Base-by-base conservation (phyloP, 1,284 basidiomycete genomes). In the Leccinum huronense region DNA sequence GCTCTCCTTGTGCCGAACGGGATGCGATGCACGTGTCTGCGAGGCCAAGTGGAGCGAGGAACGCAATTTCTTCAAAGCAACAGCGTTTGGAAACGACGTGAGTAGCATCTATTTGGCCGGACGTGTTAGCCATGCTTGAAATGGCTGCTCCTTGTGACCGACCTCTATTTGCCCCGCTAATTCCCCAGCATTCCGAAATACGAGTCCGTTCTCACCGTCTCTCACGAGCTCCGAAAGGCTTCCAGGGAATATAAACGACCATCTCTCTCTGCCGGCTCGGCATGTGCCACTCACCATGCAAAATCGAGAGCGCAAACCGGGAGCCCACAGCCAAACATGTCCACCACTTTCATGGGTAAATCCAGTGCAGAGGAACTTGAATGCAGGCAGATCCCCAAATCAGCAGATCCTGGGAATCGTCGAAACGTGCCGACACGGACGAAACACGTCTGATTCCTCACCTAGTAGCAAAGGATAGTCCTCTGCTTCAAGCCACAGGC, bases 261-360 rank as follows among this genome's bases (percentile, higher is more conserved):
- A 48, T 16, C 34, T 45, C 14, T 58, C 13, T 58, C 13, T 45
- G 62, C 33, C 16, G 13, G 63, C 34, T 31, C 36, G 6, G 36
- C 31, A 31, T 57, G 62, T 23, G 40, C 54, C 30, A 69, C 86
- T 38, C 68, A 94, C 94, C 92, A 97, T 45, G 83, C 80, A 74
- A 98, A 99, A 54, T 89, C 83, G 8, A 95, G 82, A 1, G 97
- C 96, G 67, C 96, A 92, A 4, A 98, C 97, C 0, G 96, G 96
- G 60, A 98, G 80, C 2, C 88, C 90, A 69, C 95, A 98, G 0
- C 97, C 97, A 77, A 99, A 97, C 97, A 99, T 98, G 76, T 99
- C 97, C 2, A 99, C 96, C 9, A 99, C 90, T 78, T 99, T 99
- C 97, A 99, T 99, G 2, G 97, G 97, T 60, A 99, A 80, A 77